Base-by-base conservation (phyloP, 2,329 filamentous ascomycete species). In the Fusarium burgessii region DNA sequence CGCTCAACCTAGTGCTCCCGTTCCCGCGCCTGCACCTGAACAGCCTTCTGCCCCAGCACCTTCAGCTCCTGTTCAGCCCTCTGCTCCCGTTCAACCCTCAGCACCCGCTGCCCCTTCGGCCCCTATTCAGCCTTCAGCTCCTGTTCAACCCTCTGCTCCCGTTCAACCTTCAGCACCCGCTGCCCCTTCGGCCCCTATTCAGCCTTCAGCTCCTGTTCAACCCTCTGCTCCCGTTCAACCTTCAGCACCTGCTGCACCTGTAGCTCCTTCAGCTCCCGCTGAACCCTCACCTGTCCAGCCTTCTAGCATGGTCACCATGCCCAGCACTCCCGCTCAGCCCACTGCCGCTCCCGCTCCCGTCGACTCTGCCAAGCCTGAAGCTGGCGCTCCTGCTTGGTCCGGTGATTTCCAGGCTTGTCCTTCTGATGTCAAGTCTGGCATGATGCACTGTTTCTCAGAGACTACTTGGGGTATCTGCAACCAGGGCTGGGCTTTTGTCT, bases 401-500 rank as follows among this genome's bases (percentile, higher is more conserved):
- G 58, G 49, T 5, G 64, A 66, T 4, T 58, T 56, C 3, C 27
- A 63, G 42, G 58, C 72, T 6, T 77, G 75, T 14, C 60, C 70
- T 9, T 23, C 47, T 1, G 38, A 46, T 15, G 25, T 67, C 18
- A 45, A 62, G 5, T 60, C 65, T 0, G 74, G 68, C 1, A 58
- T 49, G 18, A 36, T 76, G 4, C 33, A 72, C 12, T 77, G 75
- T 18, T 55, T 77, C n/a, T 51, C 60, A 1, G 47, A 55, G 7
- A 59, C 32, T 9, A 35, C 57, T 11, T 77, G 76, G 38, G 75
- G 75, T 3, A 71, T 77, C 14, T 77, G 75, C 62, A 76, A 74
- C 5, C 17, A 49, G 17, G 75, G 75, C 0, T 77, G 71, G 74
- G 64, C 72, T 2, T 20, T 73, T 40, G 62, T 74, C 7, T 72